Evolutionary conservation across 2,329 filamentous ascomycete species (phyloP).

Genomic region (Aureobasidium musti): DNA sequence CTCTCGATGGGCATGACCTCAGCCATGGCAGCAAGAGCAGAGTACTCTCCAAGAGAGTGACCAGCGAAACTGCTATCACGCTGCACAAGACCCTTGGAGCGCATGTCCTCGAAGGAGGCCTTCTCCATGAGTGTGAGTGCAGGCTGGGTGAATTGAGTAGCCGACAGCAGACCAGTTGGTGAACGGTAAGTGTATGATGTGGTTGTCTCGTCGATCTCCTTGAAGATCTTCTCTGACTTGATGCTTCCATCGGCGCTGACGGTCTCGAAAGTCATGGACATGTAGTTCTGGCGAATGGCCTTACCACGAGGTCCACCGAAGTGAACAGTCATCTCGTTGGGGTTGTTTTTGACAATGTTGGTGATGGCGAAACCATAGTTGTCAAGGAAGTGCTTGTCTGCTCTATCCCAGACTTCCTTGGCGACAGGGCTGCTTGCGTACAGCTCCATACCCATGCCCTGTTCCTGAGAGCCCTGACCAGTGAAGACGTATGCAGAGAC

Average conservation of each 20-base stretch:
- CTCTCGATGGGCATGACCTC: slow-evolving; percentile 99
- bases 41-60: slow-evolving; percentile 98
- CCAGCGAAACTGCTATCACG: slow-evolving; percentile 96
- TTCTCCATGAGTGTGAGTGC: slow-evolving; percentile 99
- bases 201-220: slow-evolving; percentile 90
- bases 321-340: slow-evolving; percentile 96
- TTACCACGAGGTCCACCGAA: slow-evolving; percentile 97
- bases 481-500: slow-evolving; percentile 98
- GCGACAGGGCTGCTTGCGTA: slow-evolving; percentile 92
- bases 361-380: slow-evolving; percentile 99
- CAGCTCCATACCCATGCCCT: slow-evolving; percentile 99
- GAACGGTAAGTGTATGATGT: slow-evolving; percentile 97
- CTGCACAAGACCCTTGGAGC: slow-evolving; percentile 91
- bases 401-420: slow-evolving; percentile 96
- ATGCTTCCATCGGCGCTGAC: slow-evolving; percentile 86
- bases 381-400: slow-evolving; percentile 96
- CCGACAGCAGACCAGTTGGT: slow-evolving; percentile 89
- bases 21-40: slow-evolving; percentile 88
- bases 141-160: slow-evolving; percentile 97
- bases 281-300: slow-evolving; percentile 97
- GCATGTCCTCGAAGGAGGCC: slow-evolving; percentile 99
- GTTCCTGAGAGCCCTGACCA: slow-evolving; percentile 96
- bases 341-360: slow-evolving; percentile 99
- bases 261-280: slow-evolving; percentile 99
- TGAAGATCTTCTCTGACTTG: slow-evolving; percentile 99